Conservation (phyloP, 257 asterid species). For the Solanum pennellii region DNA sequence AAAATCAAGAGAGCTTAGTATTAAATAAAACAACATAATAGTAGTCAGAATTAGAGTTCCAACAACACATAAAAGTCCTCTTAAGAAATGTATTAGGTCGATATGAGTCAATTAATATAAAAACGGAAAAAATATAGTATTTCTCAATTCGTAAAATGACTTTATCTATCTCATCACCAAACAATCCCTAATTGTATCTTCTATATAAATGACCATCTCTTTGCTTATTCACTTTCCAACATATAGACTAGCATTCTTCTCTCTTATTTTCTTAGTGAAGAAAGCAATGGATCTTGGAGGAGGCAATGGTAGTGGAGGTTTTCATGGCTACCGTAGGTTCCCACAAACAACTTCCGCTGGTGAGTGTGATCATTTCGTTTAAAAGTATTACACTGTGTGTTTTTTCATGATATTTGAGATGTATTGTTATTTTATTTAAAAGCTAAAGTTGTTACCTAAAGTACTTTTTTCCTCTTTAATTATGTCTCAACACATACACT, state of each 20-base stretch:
- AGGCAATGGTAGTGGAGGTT: not conserved
- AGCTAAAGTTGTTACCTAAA: not conserved
- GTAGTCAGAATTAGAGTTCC: not conserved
- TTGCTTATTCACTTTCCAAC: not conserved
- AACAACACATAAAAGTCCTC: not conserved
- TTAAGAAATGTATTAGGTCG: not conserved
- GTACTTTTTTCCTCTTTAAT: not conserved
- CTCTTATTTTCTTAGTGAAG: not conserved
- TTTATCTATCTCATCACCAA: not conserved
- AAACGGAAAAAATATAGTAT: too few relatives aligned
- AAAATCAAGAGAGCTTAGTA: too few relatives aligned
- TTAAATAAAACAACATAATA: not conserved
- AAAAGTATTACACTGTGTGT: fast-evolving
- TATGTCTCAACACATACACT: not conserved
- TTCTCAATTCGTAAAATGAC: too few relatives aligned
- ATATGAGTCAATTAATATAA: not conserved
- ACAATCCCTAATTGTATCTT: not conserved
- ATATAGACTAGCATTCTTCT: not conserved
- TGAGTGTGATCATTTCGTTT: not conserved
- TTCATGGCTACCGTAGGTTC: not conserved
- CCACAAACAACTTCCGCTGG: not conserved
- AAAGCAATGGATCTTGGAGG: not conserved
- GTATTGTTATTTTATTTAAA: not conserved
- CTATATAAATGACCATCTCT: not conserved
- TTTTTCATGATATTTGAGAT: not conserved